These are phyloP conservation scores for Cyanidioschyzon merolae DNA, from an alignment of 23 red algal genomes.

Conservation along the genomic window DNA sequence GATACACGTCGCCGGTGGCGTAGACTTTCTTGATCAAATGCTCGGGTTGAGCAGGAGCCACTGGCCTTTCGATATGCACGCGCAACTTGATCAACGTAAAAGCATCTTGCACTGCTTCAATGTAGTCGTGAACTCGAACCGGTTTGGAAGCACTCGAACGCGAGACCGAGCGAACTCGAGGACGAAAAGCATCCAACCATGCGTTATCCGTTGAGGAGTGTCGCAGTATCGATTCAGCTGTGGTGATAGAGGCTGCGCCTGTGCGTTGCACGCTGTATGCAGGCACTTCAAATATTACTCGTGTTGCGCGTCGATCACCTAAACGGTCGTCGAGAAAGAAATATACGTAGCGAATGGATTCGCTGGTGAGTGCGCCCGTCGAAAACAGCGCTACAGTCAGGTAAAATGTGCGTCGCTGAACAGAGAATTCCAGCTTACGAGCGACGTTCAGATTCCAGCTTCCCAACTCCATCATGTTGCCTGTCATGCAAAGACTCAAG, in stretches of 20 bases:
- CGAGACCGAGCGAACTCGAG: neutral
- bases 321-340: conserved; percentile 1
- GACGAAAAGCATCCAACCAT: neutral
- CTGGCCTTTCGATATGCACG: neutral
- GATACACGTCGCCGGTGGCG: conserved; percentile 13
- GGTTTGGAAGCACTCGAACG: neutral
- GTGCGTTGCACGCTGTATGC: neutral
- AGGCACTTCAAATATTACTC: neutral
- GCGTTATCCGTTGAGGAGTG: neutral
- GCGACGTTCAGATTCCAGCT: conserved; percentile 9
- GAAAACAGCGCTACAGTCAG: neutral
- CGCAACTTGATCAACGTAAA: neutral
- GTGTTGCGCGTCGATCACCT: neutral
- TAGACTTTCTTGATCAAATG: neutral
- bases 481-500: neutral
- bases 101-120: neutral
- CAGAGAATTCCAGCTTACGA: conserved; percentile 8
- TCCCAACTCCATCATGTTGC: neutral
- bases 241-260: neutral
- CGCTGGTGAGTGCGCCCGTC: neutral
- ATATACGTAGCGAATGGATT: conserved; percentile 3
- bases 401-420: neutral
- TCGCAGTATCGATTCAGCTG: neutral
- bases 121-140: neutral
- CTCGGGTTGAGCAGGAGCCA: neutral